Evolutionary conservation across 805 yeast genomes (phyloP).

Genomic region (Monosporozyma yasuniensis): DNA sequence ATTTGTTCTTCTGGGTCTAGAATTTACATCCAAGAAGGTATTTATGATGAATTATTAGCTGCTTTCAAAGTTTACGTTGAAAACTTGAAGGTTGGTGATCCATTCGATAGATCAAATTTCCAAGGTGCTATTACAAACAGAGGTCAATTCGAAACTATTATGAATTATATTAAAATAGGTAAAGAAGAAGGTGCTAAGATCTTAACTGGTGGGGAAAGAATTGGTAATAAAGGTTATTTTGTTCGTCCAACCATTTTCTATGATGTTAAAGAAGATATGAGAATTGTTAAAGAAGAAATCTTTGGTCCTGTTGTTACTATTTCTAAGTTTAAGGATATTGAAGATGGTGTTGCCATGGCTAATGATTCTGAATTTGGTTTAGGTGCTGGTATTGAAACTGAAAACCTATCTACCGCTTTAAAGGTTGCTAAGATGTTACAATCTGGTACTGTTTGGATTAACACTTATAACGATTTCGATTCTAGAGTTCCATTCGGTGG

Average conservation of each 20-base stretch:
- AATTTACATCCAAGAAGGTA: constrained; percentile 62
- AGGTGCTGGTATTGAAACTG: constrained; percentile 75
- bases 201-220: constrained; percentile 62
- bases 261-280: constrained; percentile 54
- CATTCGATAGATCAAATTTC: constrained; percentile 56
- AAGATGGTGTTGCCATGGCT: constrained; percentile 58
- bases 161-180: constrained; percentile 59
- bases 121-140: constrained; percentile 76
- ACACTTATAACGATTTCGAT: constrained; percentile 73
- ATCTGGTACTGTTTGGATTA: constrained; percentile 75
- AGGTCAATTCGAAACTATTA: constrained; percentile 59
- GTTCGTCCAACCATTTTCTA: constrained; percentile 66
- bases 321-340: constrained; percentile 56
- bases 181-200: constrained; percentile 59
- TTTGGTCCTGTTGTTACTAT: constrained; percentile 74
- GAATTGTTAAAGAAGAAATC: constrained; percentile 63
- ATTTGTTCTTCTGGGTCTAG: constrained; percentile 80
- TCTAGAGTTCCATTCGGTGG: constrained; percentile 76
- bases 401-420: constrained; percentile 50
- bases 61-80: constrained; percentile 53
- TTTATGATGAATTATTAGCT: constrained; percentile 53
- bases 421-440: constrained; percentile 55
- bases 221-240: constrained; percentile 60
- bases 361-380: constrained; percentile 68
- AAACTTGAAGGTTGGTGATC: constrained; percentile 60